Base-by-base conservation (phyloP, 108 stramenopile genomes). In the Nitzschia sp. region DNA sequence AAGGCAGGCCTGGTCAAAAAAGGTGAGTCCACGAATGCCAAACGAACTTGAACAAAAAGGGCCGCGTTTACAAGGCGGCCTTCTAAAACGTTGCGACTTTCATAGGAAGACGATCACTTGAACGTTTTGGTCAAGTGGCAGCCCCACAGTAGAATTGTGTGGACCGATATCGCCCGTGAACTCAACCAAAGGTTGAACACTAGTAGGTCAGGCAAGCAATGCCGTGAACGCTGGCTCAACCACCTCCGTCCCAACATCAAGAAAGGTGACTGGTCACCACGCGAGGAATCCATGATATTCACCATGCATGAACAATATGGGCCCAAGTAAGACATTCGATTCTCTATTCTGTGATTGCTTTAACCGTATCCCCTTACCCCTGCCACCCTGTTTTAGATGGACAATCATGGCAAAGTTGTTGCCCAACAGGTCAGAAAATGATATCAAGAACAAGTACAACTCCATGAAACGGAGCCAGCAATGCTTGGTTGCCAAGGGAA, bases 181-280 rank as follows among this genome's bases (percentile, higher is more conserved):
- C 34, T 75, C 41, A 75, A 67, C 52, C 8, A 55, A 42, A 20
- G 14, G 14, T 48, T 51, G 15, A 53, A 11, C 14, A 15, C 58
- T 11, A 69, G 87, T 22, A 87, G 98, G 21, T 89, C 79, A 52
- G 96, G 96, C 29, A 99, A 99, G 80, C 98, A 99, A 80, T 98
- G 97, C 84, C 82, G 98, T 5, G 98, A 99, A 81, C 89, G 98
- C 24, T 99, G 95, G 94, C 87, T 84, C 66, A 98, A 99, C 80
- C 96, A 97, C 70, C 81, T 99, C 44, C 95, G 97, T 54, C 98
- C 98, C 8, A 73, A 82, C 39, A 93, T 99, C 51, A 83, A 83
- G 57, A 95, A 95, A 57, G 83, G 74, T 22, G 83, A 83, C 21
- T 99, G 96, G 96, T 79, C 84, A 29, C 77, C 72, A 25, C 82